Percentiles rank a stretch among this genome's conserved stretches.
These are phyloP conservation scores for Podila verticillata DNA, from an alignment of 192 early-diverging fungal species.

Conservation along the genomic window DNA sequence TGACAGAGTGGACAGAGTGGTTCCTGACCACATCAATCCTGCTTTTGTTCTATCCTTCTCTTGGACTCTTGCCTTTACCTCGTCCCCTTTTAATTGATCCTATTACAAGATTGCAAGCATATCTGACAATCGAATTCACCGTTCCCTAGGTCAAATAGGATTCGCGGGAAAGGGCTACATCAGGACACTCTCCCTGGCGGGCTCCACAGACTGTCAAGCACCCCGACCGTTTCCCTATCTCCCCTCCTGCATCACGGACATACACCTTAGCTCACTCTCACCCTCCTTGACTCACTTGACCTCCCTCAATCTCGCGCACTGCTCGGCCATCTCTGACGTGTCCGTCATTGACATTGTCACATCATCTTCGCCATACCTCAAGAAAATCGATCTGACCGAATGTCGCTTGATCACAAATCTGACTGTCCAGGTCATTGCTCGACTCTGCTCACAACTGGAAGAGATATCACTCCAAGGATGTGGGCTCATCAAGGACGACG, in stretches of 20 bases:
- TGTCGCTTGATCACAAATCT: constrained; percentile 33
- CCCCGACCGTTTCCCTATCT: constrained; percentile 40
- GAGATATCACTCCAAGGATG: constrained; percentile 32
- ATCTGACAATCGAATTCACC: background rate
- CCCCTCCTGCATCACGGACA: constrained; percentile 38
- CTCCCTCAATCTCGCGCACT: constrained; percentile 22
- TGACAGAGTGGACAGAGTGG: too few species aligned
- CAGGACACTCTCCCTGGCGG: constrained; percentile 34
- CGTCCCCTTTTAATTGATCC: background rate
- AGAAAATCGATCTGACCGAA: constrained; percentile 31
- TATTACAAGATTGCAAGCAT: background rate
- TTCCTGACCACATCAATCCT: too few species aligned
- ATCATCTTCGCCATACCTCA: constrained; percentile 32
- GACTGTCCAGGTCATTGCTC: constrained; percentile 31
- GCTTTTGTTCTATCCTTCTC: too few species aligned
- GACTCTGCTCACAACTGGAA: constrained; percentile 26
- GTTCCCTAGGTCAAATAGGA: constrained; percentile 15
- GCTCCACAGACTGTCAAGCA: constrained; percentile 24
- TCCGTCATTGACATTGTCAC: constrained; percentile 31
- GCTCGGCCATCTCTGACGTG: constrained; percentile 32
- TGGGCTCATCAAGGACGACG: constrained; percentile 34
- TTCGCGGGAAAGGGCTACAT: constrained; percentile 33
- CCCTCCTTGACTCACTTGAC: constrained; percentile 22
- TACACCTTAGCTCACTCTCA: constrained; percentile 20
- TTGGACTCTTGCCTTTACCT: too few species aligned